Evolutionary conservation across 2,329 filamentous ascomycete genomes (phyloP).

Genomic region (Canariomyces notabilis): DNA sequence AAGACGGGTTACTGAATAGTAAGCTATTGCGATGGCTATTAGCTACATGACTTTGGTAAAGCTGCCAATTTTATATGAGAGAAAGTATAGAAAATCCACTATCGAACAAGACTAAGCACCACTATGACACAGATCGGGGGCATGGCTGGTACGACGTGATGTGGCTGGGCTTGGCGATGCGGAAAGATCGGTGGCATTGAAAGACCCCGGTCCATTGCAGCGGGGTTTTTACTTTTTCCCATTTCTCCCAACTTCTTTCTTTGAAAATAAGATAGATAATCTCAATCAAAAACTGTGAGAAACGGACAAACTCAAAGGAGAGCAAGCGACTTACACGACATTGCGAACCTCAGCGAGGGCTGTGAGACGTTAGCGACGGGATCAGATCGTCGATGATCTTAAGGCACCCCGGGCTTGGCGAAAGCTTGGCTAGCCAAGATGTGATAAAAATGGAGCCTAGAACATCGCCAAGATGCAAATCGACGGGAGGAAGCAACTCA

Average conservation of each 20-base stretch:
- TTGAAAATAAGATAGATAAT: too few relatives aligned
- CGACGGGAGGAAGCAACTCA: conserved; percentile 16
- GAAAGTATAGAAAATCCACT: not conserved
- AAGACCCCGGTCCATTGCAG: too few relatives aligned
- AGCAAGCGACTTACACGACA: conserved; percentile 27
- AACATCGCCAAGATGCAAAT: conserved; percentile 15
- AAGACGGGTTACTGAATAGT: conserved; percentile 56
- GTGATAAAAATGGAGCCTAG: conserved; percentile 14
- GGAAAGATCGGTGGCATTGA: conserved; percentile 3
- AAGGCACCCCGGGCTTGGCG: conserved; percentile 25
- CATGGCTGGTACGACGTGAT: not conserved
- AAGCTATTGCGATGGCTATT: conserved; percentile 41
- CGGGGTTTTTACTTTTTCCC: too few relatives aligned
- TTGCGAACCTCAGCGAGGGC: conserved; percentile 33
- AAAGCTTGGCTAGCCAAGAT: conserved; percentile 28
- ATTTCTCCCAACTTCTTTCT: too few relatives aligned
- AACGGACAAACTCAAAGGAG: too few relatives aligned
- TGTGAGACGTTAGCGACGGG: conserved; percentile 28
- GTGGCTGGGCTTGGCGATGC: conserved; percentile 2
- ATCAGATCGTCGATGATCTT: conserved; percentile 15
- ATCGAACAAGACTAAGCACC: not conserved
- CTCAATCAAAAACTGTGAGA: too few relatives aligned
- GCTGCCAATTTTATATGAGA: not conserved
- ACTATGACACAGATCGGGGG: conserved; percentile 5
- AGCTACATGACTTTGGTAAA: not conserved